Percentiles rank a stretch among this genome's conserved stretches.
These are phyloP conservation scores for Linaria vulgaris DNA, from an alignment of 257 asterid species.

Conservation along the genomic window DNA sequence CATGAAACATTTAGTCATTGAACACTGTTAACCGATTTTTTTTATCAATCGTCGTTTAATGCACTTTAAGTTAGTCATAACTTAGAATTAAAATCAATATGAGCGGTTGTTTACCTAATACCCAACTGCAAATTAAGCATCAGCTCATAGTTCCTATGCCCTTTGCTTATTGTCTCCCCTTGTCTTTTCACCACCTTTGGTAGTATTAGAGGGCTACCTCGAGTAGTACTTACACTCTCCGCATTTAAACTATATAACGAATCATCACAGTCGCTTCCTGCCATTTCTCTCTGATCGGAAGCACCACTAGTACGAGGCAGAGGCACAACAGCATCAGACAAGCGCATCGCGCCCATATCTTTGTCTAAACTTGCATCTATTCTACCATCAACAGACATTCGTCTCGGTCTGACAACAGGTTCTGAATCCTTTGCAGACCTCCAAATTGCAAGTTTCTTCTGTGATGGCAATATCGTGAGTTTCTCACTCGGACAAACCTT, in stretches of 20 bases:
- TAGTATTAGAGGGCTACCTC: slow-evolving; percentile 49
- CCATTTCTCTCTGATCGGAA: slow-evolving; percentile 13
- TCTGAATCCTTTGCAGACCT: slow-evolving; percentile 49
- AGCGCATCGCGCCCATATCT: slow-evolving; percentile 54
- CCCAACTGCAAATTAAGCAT: slow-evolving; percentile 79
- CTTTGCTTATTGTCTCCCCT: slow-evolving; percentile 65
- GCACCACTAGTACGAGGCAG: slow-evolving; percentile 34
- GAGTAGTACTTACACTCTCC: slow-evolving; percentile 2
- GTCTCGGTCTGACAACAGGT: slow-evolving; percentile 40
- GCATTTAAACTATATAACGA: not conserved
- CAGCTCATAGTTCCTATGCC: slow-evolving; percentile 67
- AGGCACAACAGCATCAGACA: slow-evolving; percentile 64
- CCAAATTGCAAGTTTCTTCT: slow-evolving; percentile 75
- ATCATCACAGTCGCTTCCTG: slow-evolving; percentile 30
- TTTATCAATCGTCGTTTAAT: too few relatives aligned
- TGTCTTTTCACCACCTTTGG: slow-evolving; percentile 62
- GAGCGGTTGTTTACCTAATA: slow-evolving; percentile 40
- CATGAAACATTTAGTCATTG: too few relatives aligned
- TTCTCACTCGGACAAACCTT: slow-evolving; percentile 57
- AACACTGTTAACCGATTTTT: too few relatives aligned
- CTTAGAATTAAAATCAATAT: not conserved
- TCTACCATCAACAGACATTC: slow-evolving; percentile 80
- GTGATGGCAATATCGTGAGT: slow-evolving; percentile 76
- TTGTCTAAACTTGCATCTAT: slow-evolving; percentile 55
- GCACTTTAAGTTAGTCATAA: too few relatives aligned